Percentiles rank a stretch among this genome's conserved stretches.
phyloP scores from a whole-genome alignment of 2,329 filamentous ascomycete genomes.

The Tolypocladium guangdongense region DNA sequence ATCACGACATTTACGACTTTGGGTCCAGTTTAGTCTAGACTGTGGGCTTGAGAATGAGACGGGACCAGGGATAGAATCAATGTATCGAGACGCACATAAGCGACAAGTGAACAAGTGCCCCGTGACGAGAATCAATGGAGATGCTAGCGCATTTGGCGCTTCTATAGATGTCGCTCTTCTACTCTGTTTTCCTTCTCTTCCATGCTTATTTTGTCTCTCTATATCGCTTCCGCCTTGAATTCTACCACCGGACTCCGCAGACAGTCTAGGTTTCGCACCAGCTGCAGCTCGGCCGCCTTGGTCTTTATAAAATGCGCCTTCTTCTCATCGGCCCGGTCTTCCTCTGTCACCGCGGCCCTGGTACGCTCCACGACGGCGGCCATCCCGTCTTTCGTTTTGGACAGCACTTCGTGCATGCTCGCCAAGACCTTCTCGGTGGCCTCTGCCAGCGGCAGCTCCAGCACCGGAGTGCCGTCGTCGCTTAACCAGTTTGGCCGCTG shows the following conservation, averaged over 20 bases:
- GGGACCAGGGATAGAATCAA: background rate
- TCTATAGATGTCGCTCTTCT: background rate
- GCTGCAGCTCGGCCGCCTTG: conserved; percentile 78
- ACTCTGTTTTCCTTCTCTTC: background rate
- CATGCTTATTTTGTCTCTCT: conserved; percentile 5
- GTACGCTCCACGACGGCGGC: conserved; percentile 34
- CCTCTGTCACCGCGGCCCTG: conserved; percentile 28
- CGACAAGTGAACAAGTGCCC: background rate
- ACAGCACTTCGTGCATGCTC: conserved; percentile 82
- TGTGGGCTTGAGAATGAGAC: background rate
- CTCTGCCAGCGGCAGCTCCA: conserved; percentile 69
- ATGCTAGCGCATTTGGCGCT: background rate
- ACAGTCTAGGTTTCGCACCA: conserved; percentile 64
- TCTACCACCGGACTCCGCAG: conserved; percentile 54
- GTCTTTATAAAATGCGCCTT: conserved; percentile 58
- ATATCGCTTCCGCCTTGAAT: conserved; percentile 48
- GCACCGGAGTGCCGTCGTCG: conserved; percentile 55
- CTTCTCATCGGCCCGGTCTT: conserved; percentile 38
- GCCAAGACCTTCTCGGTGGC: conserved; percentile 81
- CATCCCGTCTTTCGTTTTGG: conserved; percentile 56
- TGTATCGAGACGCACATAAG: too few species aligned
- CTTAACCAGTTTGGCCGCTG: conserved; percentile 61
- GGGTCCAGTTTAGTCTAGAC: background rate
- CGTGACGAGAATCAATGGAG: background rate
- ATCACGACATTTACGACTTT: background rate